phyloP scores from a whole-genome alignment of 768 basidiomycete species.

The Exidia glandulosa region DNA sequence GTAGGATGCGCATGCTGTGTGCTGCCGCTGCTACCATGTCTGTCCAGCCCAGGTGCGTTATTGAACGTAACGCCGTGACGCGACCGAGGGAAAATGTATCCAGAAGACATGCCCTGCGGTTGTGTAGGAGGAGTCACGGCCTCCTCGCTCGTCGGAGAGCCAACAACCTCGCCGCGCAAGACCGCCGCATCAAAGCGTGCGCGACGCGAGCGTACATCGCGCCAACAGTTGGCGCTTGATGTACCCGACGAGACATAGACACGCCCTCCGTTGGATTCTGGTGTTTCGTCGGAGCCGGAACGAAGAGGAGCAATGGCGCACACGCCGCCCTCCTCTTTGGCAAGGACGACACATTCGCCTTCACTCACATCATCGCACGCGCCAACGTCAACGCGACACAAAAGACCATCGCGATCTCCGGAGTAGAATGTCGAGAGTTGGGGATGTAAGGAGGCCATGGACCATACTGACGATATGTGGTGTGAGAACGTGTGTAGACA shows the following conservation, averaged over 20 bases:
- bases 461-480: conserved; percentile 92
- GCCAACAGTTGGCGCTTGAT: not conserved
- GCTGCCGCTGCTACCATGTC: not conserved
- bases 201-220: not conserved
- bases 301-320: not conserved
- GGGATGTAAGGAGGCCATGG: conserved; percentile 78
- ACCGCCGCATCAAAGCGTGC: not conserved
- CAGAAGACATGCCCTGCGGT: not conserved
- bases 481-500: conserved; percentile 95
- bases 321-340: conserved; percentile 15
- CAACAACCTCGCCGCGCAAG: not conserved
- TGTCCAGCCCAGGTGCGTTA: not conserved
- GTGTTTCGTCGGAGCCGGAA: not conserved
- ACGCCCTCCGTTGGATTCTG: not conserved
- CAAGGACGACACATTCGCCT: conserved; percentile 80
- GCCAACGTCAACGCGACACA: conserved; percentile 88
- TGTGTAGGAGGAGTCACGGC: not conserved
- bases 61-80: not conserved
- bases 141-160: not conserved
- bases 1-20: no score
- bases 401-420: conserved; percentile 81
- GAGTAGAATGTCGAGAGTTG: conserved; percentile 85
- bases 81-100: not conserved
- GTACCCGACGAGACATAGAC: not conserved
- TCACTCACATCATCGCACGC: conserved; percentile 70